Evolutionary conservation across 2,329 filamentous ascomycete species (phyloP), one percentile per base, ranked within the genome.

Genomic region (Albifimbria verrucaria): DNA sequence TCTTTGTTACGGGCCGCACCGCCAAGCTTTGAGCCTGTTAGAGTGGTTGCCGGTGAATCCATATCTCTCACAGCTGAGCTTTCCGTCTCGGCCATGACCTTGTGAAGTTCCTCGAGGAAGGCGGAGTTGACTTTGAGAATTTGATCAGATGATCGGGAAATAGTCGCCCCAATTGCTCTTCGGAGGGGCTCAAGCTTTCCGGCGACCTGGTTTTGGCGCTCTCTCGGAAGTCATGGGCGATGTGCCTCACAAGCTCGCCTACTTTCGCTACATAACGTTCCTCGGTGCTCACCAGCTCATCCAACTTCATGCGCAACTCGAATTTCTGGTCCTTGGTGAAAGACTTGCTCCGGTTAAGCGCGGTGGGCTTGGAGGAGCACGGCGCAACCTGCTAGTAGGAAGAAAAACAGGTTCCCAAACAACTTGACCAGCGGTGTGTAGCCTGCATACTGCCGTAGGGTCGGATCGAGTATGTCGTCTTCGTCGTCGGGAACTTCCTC

Each of bases 251-350:
- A 55, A 99, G 74, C 59, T 94, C 89, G 56, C 89, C 84, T 52
- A 99, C 73, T 69, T 97, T 97, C 62, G 82, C 80, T 42, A 99
- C 91, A 70, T 97, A 99, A 68, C 90, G 87, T 67, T 94, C 91
- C 69, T 99, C 94, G 0, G 94, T 99, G 63, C 96, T 90, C 28
- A 97, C 83, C 55, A 97, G 75, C 69, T 99, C 94, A 54, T 84
- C 86, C 79, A 99, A 86, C 69, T 96, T 93, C 70, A 92, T 88
- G 41, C 92, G 85, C 59, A 97, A 75, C 50, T 89, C 88, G 60
- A 92, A 81, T 65, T 96, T 95, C 65, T 97, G 90, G 52, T 89
- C 85, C 60, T 85, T 86, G 32, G 87, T 81, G 63, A 97, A 95
- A 0, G 87, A 83, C 62, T 87, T 89, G 61, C 83, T 89, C 59